A percentile compares a stretch with the other conserved stretches of the same genome.
Conservation (phyloP, 2,329 filamentous ascomycete species). For the Diaporthe caulivora region DNA sequence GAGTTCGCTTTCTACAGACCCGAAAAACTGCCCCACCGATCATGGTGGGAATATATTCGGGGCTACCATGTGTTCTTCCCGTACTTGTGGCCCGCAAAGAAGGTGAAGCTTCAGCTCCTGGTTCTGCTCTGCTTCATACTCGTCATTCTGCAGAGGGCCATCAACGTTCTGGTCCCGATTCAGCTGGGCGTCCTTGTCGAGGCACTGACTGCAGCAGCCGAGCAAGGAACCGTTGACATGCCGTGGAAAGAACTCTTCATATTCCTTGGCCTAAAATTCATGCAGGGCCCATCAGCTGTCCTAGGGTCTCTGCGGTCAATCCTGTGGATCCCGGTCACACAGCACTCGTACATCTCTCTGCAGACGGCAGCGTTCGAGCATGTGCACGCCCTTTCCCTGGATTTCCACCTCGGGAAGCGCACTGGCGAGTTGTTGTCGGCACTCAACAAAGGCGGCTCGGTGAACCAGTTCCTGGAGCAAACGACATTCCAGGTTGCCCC, state of each 20-base stretch:
- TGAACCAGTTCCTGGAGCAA: constrained; percentile 97
- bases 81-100: constrained; percentile 94
- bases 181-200: constrained; percentile 87
- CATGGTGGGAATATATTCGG: constrained; percentile 95
- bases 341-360: constrained; percentile 95
- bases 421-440: constrained; percentile 97
- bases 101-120: constrained; percentile 77
- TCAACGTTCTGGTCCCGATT: constrained; percentile 88
- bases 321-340: constrained; percentile 95
- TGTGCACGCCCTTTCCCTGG: constrained; percentile 92
- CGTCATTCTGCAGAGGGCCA: constrained; percentile 81
- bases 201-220: constrained; percentile 68
- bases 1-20: constrained; percentile 88
- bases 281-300: constrained; percentile 90
- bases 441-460: constrained; percentile 93
- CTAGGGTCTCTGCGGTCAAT: constrained; percentile 85
- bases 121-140: constrained; percentile 87
- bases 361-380: constrained; percentile 98
- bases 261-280: constrained; percentile 81
- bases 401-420: constrained; percentile 96
- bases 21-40: constrained; percentile 85
- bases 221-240: constrained; percentile 59
- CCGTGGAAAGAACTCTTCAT: constrained; percentile 82
- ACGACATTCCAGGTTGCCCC: constrained; percentile 96
- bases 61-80: constrained; percentile 96